Evolutionary conservation across 2,329 filamentous ascomycete genomes (phyloP).

Genomic region (Fusarium torreyae): DNA sequence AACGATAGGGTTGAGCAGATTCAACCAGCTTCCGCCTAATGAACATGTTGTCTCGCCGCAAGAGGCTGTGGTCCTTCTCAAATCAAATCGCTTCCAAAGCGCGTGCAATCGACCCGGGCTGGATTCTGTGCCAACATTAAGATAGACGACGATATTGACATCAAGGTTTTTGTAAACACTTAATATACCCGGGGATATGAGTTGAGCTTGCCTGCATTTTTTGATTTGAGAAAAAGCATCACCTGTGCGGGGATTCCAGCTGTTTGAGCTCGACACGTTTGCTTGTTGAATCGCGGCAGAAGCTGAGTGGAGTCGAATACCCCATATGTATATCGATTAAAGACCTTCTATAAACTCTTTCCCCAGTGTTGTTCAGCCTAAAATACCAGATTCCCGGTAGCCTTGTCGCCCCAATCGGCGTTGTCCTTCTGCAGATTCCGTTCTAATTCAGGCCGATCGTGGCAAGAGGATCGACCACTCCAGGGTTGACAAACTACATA

Average conservation of each 20-base stretch:
- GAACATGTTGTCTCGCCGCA: conserved; percentile 5
- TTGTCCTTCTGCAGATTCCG: conserved; percentile 88
- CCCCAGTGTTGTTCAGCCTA: not conserved
- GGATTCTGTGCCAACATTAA: not conserved
- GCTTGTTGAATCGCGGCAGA: too few relatives aligned
- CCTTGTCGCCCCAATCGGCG: not conserved
- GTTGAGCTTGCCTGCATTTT: conserved; percentile 13
- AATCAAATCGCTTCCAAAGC: conserved; percentile 12
- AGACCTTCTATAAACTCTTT: too few relatives aligned
- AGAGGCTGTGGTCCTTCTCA: not conserved
- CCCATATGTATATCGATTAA: not conserved
- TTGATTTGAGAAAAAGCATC: not conserved
- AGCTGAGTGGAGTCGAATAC: not conserved
- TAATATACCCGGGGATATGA: conserved; percentile 12
- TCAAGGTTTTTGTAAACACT: not conserved
- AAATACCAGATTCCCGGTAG: not conserved
- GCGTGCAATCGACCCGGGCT: not conserved
- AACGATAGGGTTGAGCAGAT: conserved; percentile 3
- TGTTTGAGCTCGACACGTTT: too few relatives aligned
- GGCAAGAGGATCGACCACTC: conserved; percentile 89
- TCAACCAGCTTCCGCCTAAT: not conserved
- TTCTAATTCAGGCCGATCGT: conserved; percentile 97
- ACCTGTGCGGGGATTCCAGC: not conserved
- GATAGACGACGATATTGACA: not conserved
- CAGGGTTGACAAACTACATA: conserved; percentile 96